Conservation (phyloP, 176 grass and related monocot genomes). For the Tuctoria greenei region DNA sequence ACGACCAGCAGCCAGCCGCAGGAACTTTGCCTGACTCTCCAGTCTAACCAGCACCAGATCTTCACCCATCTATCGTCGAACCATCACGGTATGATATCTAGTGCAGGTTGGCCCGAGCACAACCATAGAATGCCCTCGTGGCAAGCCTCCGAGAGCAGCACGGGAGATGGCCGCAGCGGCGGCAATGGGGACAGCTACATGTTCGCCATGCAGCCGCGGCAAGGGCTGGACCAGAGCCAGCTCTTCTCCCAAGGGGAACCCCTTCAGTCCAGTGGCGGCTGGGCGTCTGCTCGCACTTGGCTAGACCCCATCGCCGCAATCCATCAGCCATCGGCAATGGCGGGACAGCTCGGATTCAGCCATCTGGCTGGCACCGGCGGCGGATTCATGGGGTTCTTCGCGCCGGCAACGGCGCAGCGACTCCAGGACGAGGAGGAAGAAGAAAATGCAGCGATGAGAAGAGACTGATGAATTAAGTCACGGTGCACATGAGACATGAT, state of each 20-base stretch:
- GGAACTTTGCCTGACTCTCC: conserved; percentile 91
- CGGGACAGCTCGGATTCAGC: conserved; percentile 50
- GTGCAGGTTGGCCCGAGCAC: conserved; percentile 10
- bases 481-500: background rate
- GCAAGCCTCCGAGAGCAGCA: conserved; percentile 44
- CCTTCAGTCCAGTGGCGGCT: conserved; percentile 95
- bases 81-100: conserved; percentile 59
- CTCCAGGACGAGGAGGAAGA: conserved; percentile 78
- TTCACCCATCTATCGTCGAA: conserved; percentile 28
- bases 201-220: conserved; percentile 48
- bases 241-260: conserved; percentile 85
- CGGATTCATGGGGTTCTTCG: conserved; percentile 73
- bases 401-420: conserved; percentile 58
- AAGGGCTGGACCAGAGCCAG: conserved; percentile 68
- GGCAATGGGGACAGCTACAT: conserved; percentile 49
- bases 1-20: conserved; percentile 55
- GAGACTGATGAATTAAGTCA: conserved; percentile 18
- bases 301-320: conserved; percentile 63
- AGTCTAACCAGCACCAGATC: conserved; percentile 81
- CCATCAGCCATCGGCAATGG: conserved; percentile 52
- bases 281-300: conserved; percentile 64
- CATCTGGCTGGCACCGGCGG: conserved; percentile 54
- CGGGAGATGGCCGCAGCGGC: conserved; percentile 42
- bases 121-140: conserved; percentile 56
- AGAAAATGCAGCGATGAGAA: conserved; percentile 42